Conservation (phyloP, 2,329 filamentous ascomycete species). For the Leptographium wingfieldii region DNA sequence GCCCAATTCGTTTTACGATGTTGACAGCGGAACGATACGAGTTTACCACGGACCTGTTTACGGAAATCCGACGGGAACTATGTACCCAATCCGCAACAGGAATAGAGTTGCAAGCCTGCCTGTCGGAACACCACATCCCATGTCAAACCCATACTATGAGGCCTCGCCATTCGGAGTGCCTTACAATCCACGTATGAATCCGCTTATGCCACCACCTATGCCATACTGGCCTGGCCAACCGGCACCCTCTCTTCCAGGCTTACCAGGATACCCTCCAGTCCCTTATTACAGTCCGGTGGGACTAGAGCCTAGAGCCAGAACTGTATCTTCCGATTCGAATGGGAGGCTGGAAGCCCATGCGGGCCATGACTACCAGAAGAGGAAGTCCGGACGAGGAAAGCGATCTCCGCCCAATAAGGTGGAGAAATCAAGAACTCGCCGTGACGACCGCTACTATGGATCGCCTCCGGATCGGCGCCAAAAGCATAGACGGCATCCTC, state of each 20-base stretch:
- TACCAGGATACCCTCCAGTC: background rate
- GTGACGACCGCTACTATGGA: background rate
- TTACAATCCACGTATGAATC: background rate
- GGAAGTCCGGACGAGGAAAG: background rate
- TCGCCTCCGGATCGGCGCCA: background rate
- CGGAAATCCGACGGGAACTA: slow-evolving; percentile 32
- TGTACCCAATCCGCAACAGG: slow-evolving; percentile 30
- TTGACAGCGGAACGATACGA: slow-evolving; percentile 36
- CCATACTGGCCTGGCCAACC: slow-evolving; percentile 2
- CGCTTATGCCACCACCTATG: background rate
- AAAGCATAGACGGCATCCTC: slow-evolving; percentile 26
- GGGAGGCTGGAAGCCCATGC: background rate
- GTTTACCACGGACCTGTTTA: slow-evolving; percentile 46
- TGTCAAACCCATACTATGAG: slow-evolving; percentile 29
- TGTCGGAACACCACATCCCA: slow-evolving; percentile 29
- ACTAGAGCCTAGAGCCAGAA: background rate
- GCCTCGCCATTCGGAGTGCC: background rate
- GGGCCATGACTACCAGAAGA: background rate
- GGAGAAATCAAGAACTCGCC: background rate
- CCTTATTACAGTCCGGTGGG: background rate
- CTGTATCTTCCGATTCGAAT: background rate
- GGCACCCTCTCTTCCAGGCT: background rate
- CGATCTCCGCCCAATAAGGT: background rate
- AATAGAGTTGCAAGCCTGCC: slow-evolving; percentile 20
- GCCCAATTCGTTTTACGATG: slow-evolving; percentile 48